A percentile compares a stretch with the other conserved stretches of the same genome.
Evolutionary conservation across 768 basidiomycete genomes (phyloP).

Genomic region (Kwoniella botswanensis): DNA sequence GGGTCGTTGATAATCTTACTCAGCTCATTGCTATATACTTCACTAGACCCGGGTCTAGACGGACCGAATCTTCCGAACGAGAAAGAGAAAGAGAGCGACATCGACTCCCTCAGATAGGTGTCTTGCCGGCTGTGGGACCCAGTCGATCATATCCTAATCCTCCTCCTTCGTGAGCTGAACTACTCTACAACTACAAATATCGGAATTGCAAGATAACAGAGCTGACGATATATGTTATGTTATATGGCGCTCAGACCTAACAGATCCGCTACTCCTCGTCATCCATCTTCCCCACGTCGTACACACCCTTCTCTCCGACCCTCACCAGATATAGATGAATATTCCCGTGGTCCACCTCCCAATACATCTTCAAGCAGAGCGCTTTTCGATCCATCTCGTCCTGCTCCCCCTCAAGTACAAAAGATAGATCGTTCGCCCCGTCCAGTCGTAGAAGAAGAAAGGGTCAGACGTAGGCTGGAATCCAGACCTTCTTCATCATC

Average conservation of each 20-base stretch:
- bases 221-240: neutral
- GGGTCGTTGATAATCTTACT: too few species aligned
- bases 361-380: constrained; percentile 59
- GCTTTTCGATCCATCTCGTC: constrained; percentile 63
- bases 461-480: constrained; percentile 7
- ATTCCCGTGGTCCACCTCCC: constrained; percentile 16
- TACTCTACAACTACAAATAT: neutral
- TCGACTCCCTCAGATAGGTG: constrained; percentile 16
- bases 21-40: neutral
- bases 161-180: constrained; percentile 5
- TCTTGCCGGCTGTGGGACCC: constrained; percentile 6
- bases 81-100: constrained; percentile 11
- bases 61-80: constrained; percentile 7
- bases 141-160: neutral
- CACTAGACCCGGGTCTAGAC: neutral
- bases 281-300: constrained; percentile 17
- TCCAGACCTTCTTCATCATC: constrained; percentile 8
- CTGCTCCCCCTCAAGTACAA: constrained; percentile 3
- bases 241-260: neutral
- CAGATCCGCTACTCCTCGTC: constrained; percentile 8
- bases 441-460: constrained; percentile 10
- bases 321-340: constrained; percentile 23
- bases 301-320: constrained; percentile 11
- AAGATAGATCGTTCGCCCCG: constrained; percentile 16
- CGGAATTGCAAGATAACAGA: neutral